These are phyloP conservation scores for Arachis monticola DNA, from an alignment of 331 rosid species.

Conservation along the genomic window DNA sequence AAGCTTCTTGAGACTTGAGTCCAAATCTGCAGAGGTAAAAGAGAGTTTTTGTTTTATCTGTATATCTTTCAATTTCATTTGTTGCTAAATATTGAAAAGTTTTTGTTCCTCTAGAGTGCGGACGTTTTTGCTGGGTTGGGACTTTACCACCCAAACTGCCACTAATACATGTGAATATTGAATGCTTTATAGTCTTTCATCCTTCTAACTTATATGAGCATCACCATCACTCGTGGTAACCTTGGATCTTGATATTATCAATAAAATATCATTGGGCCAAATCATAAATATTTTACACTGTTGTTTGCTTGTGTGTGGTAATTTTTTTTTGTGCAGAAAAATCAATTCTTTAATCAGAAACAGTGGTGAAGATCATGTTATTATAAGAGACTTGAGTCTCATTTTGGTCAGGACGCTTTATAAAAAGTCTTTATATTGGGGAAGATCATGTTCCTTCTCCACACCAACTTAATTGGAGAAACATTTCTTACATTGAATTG, in stretches of 20 bases:
- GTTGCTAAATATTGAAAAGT: constrained; percentile 25
- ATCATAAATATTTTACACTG: not conserved
- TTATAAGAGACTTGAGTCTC: constrained; percentile 16
- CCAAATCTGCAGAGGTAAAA: constrained; percentile 47
- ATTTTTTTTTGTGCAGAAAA: constrained; percentile 32
- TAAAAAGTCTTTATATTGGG: no score
- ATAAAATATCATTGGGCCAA: constrained; percentile 27
- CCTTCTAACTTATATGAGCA: not conserved
- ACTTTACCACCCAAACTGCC: constrained; percentile 45
- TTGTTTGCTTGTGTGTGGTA: no score
- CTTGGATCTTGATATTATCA: constrained; percentile 24
- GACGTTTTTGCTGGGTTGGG: constrained; percentile 52
- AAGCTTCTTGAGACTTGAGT: no score
- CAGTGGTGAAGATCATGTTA: constrained; percentile 59
- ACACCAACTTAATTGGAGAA: no score
- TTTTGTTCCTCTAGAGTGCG: constrained; percentile 35
- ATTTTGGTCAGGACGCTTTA: no score
- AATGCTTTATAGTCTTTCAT: constrained; percentile 5
- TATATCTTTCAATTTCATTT: constrained; percentile 4
- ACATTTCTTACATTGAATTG: no score
- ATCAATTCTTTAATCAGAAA: constrained; percentile 42
- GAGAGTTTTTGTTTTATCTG: not conserved
- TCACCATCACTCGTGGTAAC: constrained; percentile 14
- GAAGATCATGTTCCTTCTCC: no score
- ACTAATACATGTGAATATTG: constrained; percentile 41